A percentile compares a stretch with the other conserved stretches of the same genome.
Evolutionary conservation across 1,139 yeast genomes (phyloP).

Genomic region (Yamadazyma pseudoaaseri): DNA sequence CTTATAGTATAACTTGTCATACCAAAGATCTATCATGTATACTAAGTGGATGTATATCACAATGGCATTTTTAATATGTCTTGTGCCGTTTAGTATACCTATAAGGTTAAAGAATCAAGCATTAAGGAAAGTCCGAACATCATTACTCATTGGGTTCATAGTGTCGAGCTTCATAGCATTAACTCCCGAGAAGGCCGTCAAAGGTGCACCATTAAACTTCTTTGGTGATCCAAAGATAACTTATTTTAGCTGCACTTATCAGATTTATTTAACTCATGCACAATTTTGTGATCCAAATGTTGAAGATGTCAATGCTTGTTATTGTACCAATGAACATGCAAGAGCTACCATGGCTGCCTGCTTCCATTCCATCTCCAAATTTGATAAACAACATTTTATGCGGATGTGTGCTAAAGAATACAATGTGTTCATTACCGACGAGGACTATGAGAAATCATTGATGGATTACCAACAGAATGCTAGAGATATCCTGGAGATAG

Average conservation of each 20-base stretch:
- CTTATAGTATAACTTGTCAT: too few species aligned
- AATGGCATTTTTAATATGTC: conserved; percentile 15
- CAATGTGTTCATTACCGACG: conserved; percentile 27
- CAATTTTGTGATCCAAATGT: conserved; percentile 22
- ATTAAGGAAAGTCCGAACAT: conserved; percentile 13
- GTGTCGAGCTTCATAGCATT: conserved; percentile 22
- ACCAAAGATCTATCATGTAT: conserved; percentile 16
- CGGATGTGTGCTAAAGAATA: conserved; percentile 24
- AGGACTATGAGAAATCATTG: conserved; percentile 32
- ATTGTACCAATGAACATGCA: conserved; percentile 32
- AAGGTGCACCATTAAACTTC: conserved; percentile 36
- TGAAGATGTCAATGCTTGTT: conserved; percentile 19
- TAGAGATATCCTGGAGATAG: conserved; percentile 21
- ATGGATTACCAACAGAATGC: conserved; percentile 37
- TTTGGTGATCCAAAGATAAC: conserved; percentile 32
- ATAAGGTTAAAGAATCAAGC: conserved; percentile 13
- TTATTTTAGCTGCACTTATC: conserved; percentile 29
- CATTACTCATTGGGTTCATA: conserved; percentile 17
- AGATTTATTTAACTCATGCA: conserved; percentile 20
- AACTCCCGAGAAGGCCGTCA: conserved; percentile 31
- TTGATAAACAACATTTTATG: conserved; percentile 20
- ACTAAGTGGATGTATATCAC: conserved; percentile 18
- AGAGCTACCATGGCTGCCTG: conserved; percentile 44
- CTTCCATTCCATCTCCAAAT: conserved; percentile 24
- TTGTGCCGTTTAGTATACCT: conserved; percentile 22